Evolutionary conservation across 225 moss, liverwort and hornwort genomes (phyloP).

Genomic region (Marchantia paleacea): DNA sequence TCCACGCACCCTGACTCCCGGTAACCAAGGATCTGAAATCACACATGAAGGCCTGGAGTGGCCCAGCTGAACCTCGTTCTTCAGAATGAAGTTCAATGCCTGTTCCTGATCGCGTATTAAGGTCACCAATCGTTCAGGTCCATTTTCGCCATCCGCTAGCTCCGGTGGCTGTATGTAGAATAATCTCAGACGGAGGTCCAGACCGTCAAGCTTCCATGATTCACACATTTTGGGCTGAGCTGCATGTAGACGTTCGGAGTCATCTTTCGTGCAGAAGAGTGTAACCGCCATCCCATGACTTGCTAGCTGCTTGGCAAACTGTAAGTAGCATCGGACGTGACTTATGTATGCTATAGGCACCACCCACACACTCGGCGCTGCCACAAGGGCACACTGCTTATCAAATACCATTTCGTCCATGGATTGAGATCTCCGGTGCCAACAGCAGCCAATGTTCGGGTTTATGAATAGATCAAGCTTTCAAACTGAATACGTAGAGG

Average conservation of each 20-base stretch:
- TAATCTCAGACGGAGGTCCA: not conserved
- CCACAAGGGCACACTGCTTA: not conserved
- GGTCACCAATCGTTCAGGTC: too few relatives aligned
- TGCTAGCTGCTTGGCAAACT: not conserved
- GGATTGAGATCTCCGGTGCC: too few relatives aligned
- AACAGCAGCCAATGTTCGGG: too few relatives aligned
- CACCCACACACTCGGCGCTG: slow-evolving; percentile 5
- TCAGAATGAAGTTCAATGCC: not conserved
- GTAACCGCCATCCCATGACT: slow-evolving; percentile 4
- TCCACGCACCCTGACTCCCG: not conserved
- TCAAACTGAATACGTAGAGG: too few relatives aligned
- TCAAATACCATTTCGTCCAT: too few relatives aligned
- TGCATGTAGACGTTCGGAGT: not conserved
- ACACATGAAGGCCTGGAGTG: not conserved
- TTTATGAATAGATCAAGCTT: too few relatives aligned
- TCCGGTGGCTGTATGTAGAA: not conserved
- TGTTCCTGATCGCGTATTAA: not conserved
- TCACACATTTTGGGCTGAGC: not conserved
- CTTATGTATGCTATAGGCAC: slow-evolving; percentile 2
- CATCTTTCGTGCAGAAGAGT: not conserved
- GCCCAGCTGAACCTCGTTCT: not conserved
- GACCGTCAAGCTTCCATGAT: not conserved
- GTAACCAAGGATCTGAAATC: slow-evolving; percentile 1
- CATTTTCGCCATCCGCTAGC: not conserved
- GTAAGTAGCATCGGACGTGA: not conserved